Conservation (phyloP, 495 filamentous ascomycete species). For the Aspergillus conjunctus region DNA sequence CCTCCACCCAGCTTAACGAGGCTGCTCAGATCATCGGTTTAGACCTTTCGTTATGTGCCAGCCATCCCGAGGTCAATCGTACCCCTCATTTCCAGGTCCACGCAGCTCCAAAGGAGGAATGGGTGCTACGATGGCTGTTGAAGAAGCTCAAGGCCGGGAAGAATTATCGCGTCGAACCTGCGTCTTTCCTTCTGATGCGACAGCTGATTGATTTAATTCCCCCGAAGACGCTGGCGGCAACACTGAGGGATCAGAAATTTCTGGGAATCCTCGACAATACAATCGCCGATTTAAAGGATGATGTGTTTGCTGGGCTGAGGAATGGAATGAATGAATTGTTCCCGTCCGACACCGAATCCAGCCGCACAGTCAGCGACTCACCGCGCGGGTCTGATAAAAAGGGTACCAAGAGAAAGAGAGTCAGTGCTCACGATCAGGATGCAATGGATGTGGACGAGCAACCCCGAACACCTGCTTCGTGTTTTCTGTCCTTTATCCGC, state of each 20-base stretch:
- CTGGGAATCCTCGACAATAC: conserved; percentile 43
- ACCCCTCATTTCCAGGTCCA: conserved; percentile 29
- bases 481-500: conserved; percentile 44
- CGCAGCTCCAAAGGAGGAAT: conserved; percentile 59
- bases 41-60: conserved; percentile 42
- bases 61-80: conserved; percentile 37
- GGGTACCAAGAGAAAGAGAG: conserved; percentile 49
- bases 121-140: conserved; percentile 68
- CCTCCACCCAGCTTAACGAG: conserved; percentile 44
- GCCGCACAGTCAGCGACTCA: conserved; percentile 44
- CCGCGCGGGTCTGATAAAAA: conserved; percentile 38
- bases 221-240: conserved; percentile 47
- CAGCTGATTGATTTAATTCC: conserved; percentile 51
- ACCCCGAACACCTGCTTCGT: conserved; percentile 40
- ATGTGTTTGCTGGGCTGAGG: conserved; percentile 36
- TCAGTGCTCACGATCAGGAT: conserved; percentile 36
- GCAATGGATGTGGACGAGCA: conserved; percentile 42
- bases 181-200: conserved; percentile 52
- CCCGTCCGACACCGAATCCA: conserved; percentile 40
- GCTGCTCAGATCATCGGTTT: conserved; percentile 52
- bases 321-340: conserved; percentile 28
- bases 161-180: conserved; percentile 46
- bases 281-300: conserved; percentile 42
- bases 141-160: conserved; percentile 55
- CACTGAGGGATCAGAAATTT: conserved; percentile 55